phyloP scores from a whole-genome alignment of 2,329 filamentous ascomycete species.

The Colletotrichum kahawae region DNA sequence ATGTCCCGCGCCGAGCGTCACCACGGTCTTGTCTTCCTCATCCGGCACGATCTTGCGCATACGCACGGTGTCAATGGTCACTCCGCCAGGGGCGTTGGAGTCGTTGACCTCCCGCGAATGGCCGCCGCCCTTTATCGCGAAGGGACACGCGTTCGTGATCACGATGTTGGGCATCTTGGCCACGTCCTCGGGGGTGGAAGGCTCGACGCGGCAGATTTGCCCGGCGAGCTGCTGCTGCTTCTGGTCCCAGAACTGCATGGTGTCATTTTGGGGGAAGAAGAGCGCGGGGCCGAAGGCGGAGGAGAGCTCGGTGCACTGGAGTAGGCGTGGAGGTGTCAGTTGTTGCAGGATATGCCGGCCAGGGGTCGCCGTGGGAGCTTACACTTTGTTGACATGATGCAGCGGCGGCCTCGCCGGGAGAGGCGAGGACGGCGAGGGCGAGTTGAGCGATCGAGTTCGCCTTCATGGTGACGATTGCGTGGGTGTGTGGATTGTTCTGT shows the following conservation, averaged over 20 bases:
- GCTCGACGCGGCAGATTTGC: neutral
- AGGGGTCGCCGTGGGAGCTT: neutral
- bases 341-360: fast-evolving
- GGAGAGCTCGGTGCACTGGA: neutral
- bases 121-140: neutral
- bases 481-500: neutral
- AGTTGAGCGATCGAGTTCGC: neutral
- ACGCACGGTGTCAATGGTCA: neutral
- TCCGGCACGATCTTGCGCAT: neutral
- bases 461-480: neutral
- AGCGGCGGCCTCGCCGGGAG: neutral
- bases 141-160: neutral
- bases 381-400: neutral
- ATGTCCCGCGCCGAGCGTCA: neutral
- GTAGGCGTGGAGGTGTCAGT: neutral
- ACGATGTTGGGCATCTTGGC: fast-evolving
- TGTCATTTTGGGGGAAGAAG: neutral
- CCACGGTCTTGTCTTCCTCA: neutral
- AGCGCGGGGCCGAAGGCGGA: neutral
- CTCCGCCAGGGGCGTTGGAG: neutral
- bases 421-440: neutral
- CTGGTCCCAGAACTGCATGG: neutral
- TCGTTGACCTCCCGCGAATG: neutral
- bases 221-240: neutral
- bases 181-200: neutral